Evolutionary conservation across 768 basidiomycete genomes (phyloP).

Genomic region (Pisolithus albus): DNA sequence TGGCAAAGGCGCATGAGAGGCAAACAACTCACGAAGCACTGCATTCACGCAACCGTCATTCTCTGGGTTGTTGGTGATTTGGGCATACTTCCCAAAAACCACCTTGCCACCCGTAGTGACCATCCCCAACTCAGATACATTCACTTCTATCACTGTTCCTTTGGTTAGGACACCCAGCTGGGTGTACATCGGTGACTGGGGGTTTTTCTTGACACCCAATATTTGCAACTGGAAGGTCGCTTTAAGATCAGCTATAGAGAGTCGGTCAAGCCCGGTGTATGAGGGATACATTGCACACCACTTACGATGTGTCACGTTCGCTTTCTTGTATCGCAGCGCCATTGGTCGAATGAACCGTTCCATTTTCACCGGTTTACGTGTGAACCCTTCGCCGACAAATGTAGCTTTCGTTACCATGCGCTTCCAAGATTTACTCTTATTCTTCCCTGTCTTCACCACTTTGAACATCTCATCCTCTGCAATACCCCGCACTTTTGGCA

Average conservation of each 20-base stretch:
- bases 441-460: constrained; percentile 96
- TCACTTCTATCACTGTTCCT: constrained; percentile 97
- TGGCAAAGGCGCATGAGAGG: not conserved
- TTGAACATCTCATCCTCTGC: constrained; percentile 99
- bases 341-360: constrained; percentile 97
- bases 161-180: constrained; percentile 96
- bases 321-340: constrained; percentile 96
- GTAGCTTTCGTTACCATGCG: constrained; percentile 99
- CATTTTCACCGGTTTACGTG: constrained; percentile 97
- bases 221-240: constrained; percentile 99
- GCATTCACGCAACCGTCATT: constrained; percentile 97
- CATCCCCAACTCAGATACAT: constrained; percentile 97
- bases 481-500: constrained; percentile 96
- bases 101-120: constrained; percentile 96
- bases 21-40: constrained; percentile 63
- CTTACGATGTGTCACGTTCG: constrained; percentile 97
- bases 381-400: constrained; percentile 97
- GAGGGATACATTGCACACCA: constrained; percentile 4
- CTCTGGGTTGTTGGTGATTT: constrained; percentile 92
- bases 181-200: constrained; percentile 97
- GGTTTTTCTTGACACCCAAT: constrained; percentile 98
- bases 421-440: constrained; percentile 96
- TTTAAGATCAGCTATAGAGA: constrained; percentile 76
- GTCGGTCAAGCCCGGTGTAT: not conserved
- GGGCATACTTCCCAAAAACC: constrained; percentile 89